A percentile compares a stretch with the other conserved stretches of the same genome.
Conservation (phyloP, 352 stramenopile genomes). For the Phytopythium cucurbitacearum region DNA sequence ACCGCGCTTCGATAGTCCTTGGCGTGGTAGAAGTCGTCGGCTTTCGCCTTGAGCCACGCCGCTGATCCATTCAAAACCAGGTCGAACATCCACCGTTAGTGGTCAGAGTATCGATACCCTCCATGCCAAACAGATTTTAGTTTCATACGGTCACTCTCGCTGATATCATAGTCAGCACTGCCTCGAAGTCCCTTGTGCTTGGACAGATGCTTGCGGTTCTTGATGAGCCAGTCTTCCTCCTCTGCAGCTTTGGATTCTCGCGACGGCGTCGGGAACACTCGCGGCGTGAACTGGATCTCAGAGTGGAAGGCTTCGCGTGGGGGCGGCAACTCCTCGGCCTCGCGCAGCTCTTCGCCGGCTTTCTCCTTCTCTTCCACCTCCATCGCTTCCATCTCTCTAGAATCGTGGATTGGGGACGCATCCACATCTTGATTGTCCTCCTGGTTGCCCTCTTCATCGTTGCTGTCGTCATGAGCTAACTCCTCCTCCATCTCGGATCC, state of each 20-base stretch:
- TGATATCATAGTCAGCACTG: constrained; percentile 67
- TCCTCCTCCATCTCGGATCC: constrained; percentile 1
- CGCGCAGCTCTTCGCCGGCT: constrained; percentile 6
- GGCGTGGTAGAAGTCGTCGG: constrained; percentile 76
- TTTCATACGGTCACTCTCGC: constrained; percentile 72
- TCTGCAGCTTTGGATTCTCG: constrained; percentile 79
- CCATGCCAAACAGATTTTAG: background rate
- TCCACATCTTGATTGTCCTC: background rate
- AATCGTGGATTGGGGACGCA: background rate
- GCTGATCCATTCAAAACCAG: constrained; percentile 17
- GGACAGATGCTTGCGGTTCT: constrained; percentile 77
- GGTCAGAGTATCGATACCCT: background rate
- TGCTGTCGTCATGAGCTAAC: background rate
- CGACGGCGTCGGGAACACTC: constrained; percentile 70
- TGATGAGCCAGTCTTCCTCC: constrained; percentile 81
- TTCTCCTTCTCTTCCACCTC: constrained; percentile 11
- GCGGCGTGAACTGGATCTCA: constrained; percentile 71
- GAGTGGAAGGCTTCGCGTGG: constrained; percentile 37
- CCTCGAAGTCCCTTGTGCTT: constrained; percentile 60
- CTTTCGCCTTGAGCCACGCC: constrained; percentile 84
- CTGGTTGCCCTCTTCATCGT: constrained; percentile 6
- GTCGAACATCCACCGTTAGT: background rate
- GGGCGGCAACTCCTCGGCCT: constrained; percentile 24
- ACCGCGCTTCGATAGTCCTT: constrained; percentile 62
- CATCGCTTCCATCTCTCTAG: constrained; percentile 6